phyloP scores from a whole-genome alignment of 345 rosid genomes.

The Microcos paniculata region DNA sequence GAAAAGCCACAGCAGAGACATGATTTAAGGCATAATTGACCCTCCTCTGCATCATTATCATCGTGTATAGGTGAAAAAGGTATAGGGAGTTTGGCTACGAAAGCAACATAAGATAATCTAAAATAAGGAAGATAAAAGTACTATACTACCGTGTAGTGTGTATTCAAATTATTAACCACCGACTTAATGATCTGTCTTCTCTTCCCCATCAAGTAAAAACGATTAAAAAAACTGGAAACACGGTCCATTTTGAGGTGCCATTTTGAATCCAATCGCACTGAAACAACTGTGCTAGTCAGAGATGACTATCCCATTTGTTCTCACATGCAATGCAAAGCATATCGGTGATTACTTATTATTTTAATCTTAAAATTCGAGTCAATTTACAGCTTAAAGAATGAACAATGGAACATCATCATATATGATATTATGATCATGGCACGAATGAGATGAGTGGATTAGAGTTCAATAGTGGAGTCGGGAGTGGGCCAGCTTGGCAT shows the following conservation, averaged over 20 bases:
- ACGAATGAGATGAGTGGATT: not conserved
- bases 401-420: not conserved
- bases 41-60: conserved; percentile 9
- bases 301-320: not conserved
- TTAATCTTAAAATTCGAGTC: not conserved
- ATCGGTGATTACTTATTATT: not conserved
- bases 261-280: not conserved
- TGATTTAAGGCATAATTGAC: conserved; percentile 14
- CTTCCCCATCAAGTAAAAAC: not conserved
- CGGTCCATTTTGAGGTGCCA: not conserved
- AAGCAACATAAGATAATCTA: not conserved
- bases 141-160: not conserved
- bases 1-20: not conserved
- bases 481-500: not conserved
- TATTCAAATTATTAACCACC: conserved; percentile 11
- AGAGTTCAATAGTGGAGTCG: not conserved
- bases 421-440: not conserved
- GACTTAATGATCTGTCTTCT: conserved; percentile 11
- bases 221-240: not conserved
- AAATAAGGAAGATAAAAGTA: not conserved
- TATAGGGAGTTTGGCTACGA: not conserved
- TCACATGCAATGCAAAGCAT: conserved; percentile 1
- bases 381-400: not conserved
- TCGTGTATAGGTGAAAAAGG: not conserved
- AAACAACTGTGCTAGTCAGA: conserved; percentile 5